phyloP scores from a whole-genome alignment of 2,329 filamentous ascomycete species.

The Exutisphaerella laricina region DNA sequence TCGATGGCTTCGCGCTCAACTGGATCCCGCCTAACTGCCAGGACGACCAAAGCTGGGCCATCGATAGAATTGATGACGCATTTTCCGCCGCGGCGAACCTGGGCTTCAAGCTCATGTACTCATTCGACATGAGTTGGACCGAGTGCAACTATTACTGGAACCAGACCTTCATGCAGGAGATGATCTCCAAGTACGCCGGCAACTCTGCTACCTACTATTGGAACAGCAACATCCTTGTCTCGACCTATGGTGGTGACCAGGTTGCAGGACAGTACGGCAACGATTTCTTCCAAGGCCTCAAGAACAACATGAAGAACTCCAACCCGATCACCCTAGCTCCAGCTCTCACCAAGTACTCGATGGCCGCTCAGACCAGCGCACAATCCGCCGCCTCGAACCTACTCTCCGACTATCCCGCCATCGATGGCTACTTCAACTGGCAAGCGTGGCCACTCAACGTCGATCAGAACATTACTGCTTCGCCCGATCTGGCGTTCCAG shows the following conservation, averaged over 20 bases:
- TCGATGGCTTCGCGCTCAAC: conserved; percentile 37
- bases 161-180: conserved; percentile 33
- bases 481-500: conserved; percentile 34
- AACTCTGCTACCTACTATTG: conserved; percentile 33
- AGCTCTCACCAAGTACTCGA: conserved; percentile 32
- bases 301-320: conserved; percentile 29
- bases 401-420: conserved; percentile 31
- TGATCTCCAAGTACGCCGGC: conserved; percentile 31
- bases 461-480: conserved; percentile 29
- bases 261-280: conserved; percentile 34
- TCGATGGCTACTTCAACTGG: conserved; percentile 38
- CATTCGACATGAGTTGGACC: conserved; percentile 38
- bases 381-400: conserved; percentile 24
- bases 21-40: conserved; percentile 35
- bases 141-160: conserved; percentile 35
- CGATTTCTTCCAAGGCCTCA: conserved; percentile 34
- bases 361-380: conserved; percentile 27
- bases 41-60: conserved; percentile 29
- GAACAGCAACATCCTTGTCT: conserved; percentile 36
- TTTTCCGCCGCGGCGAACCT: conserved; percentile 31
- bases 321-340: conserved; percentile 33
- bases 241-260: conserved; percentile 34
- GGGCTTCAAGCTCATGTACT: conserved; percentile 36
- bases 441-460: conserved; percentile 36
- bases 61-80: conserved; percentile 34